A percentile compares a stretch with the other conserved stretches of the same genome.
Evolutionary conservation across 2,329 filamentous ascomycete species (phyloP).

Genomic region (Stagonosporopsis chrysanthemi): DNA sequence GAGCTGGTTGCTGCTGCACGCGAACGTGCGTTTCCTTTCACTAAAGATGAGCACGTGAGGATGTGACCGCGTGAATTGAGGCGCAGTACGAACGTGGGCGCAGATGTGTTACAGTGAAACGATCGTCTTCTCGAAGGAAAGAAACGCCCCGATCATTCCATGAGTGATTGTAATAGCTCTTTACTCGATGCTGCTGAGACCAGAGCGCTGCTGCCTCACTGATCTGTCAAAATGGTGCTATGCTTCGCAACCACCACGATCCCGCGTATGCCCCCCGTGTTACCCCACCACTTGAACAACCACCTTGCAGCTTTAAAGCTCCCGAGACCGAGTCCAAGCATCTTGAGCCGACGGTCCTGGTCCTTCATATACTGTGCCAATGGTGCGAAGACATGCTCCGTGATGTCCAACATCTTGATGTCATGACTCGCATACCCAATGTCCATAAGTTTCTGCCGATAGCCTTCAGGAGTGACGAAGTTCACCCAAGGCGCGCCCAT

Average conservation of each 20-base stretch:
- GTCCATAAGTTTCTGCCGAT: slow-evolving; percentile 55
- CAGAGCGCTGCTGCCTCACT: neutral
- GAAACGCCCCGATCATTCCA: too few species aligned
- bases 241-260: slow-evolving; percentile 51
- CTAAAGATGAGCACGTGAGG: neutral
- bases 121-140: too few species aligned
- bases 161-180: too few species aligned
- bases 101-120: too few species aligned
- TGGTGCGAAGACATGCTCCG: slow-evolving; percentile 61
- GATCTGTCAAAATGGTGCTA: too few species aligned
- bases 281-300: slow-evolving; percentile 55
- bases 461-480: slow-evolving; percentile 57
- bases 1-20: neutral
- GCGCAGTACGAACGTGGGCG: too few species aligned
- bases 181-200: too few species aligned
- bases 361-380: slow-evolving; percentile 55
- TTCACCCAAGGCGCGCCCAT: slow-evolving; percentile 60
- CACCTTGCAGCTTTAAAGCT: slow-evolving; percentile 43
- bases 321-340: slow-evolving; percentile 50
- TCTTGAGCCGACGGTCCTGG: slow-evolving; percentile 46
- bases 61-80: neutral
- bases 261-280: slow-evolving; percentile 49
- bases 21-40: neutral
- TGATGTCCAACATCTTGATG: slow-evolving; percentile 60
- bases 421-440: slow-evolving; percentile 56